These are phyloP conservation scores for Gentiana macrophylla DNA, from an alignment of 257 asterid species.

Conservation along the genomic window DNA sequence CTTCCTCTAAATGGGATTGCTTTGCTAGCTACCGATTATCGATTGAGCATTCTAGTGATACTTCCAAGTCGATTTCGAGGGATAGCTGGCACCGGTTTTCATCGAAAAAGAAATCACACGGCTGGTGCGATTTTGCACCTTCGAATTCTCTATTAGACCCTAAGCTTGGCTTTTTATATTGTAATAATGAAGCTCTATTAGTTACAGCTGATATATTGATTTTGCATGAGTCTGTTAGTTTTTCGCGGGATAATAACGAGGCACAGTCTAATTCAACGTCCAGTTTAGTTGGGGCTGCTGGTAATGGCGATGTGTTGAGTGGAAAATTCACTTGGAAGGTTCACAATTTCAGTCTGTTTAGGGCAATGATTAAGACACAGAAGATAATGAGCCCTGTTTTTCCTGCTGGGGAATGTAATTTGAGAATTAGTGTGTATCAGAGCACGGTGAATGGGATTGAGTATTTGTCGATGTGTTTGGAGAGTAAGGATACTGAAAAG, in stretches of 20 bases:
- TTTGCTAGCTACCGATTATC: slow-evolving; percentile 94
- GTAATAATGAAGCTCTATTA: slow-evolving; percentile 54
- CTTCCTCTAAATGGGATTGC: slow-evolving; percentile 95
- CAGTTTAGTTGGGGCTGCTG: slow-evolving; percentile 32
- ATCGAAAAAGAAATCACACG: slow-evolving; percentile 90
- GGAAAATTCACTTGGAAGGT: slow-evolving; percentile 98
- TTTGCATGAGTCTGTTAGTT: slow-evolving; percentile 70
- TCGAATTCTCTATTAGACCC: slow-evolving; percentile 64
- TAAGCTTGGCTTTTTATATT: slow-evolving; percentile 57
- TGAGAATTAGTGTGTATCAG: slow-evolving; percentile 94
- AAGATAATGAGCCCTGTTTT: slow-evolving; percentile 96
- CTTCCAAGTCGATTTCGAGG: slow-evolving; percentile 71
- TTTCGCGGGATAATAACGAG: slow-evolving; percentile 76
- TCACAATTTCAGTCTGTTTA: slow-evolving; percentile 83
- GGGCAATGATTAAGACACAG: slow-evolving; percentile 96
- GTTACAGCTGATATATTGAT: slow-evolving; percentile 88
- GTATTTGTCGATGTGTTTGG: slow-evolving; percentile 94
- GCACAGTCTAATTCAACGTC: slow-evolving; percentile 48
- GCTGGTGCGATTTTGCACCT: slow-evolving; percentile 98
- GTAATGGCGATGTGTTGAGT: slow-evolving; percentile 65
- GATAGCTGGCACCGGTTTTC: slow-evolving; percentile 99
- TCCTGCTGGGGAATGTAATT: slow-evolving; percentile 94
- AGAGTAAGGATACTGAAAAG: slow-evolving; percentile 98
- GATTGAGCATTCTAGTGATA: slow-evolving; percentile 52
- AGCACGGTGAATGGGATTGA: slow-evolving; percentile 88